phyloP scores from a whole-genome alignment of 352 stramenopile genomes.

The Pythium vanterpoolii region DNA sequence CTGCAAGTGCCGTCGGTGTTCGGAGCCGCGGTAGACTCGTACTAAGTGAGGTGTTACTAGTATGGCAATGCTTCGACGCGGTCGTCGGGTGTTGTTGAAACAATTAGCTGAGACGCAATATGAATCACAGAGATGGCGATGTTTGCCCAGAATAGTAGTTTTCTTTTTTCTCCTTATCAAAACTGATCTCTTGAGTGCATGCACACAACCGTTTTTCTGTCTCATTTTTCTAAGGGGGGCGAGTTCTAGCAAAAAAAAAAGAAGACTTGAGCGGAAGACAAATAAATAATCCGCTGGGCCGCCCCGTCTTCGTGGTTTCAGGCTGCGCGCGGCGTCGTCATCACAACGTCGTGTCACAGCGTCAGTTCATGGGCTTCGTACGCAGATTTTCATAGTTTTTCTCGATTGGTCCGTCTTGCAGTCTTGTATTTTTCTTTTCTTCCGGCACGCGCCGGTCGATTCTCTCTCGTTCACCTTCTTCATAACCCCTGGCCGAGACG shows the following conservation, averaged over 20 bases:
- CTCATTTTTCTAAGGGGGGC: slow-evolving; percentile 16
- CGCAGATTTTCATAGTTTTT: slow-evolving; percentile 18
- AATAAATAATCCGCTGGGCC: slow-evolving; percentile 27
- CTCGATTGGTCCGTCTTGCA: slow-evolving; percentile 6
- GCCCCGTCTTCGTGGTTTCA: slow-evolving; percentile 11
- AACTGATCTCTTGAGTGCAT: slow-evolving; percentile 18
- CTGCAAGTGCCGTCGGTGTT: slow-evolving; percentile 49
- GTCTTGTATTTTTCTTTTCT: slow-evolving; percentile 4
- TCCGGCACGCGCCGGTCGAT: background rate
- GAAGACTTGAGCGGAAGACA: slow-evolving; percentile 20
- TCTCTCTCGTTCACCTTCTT: background rate
- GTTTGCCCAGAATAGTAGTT: background rate
- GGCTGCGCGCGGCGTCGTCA: background rate
- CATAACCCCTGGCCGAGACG: background rate
- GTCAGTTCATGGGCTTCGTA: slow-evolving; percentile 6
- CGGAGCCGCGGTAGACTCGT: slow-evolving; percentile 27
- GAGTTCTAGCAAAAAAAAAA: slow-evolving; percentile 24
- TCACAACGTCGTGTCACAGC: background rate
- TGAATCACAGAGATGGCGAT: background rate
- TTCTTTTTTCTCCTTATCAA: slow-evolving; percentile 21
- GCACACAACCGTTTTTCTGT: slow-evolving; percentile 9
- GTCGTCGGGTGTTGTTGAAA: no score
- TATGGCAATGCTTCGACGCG: no score
- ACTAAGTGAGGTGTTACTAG: background rate
- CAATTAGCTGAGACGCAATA: no score